Conservation (phyloP, 208 protist genomes). For the Novymonas esmeraldas region DNA sequence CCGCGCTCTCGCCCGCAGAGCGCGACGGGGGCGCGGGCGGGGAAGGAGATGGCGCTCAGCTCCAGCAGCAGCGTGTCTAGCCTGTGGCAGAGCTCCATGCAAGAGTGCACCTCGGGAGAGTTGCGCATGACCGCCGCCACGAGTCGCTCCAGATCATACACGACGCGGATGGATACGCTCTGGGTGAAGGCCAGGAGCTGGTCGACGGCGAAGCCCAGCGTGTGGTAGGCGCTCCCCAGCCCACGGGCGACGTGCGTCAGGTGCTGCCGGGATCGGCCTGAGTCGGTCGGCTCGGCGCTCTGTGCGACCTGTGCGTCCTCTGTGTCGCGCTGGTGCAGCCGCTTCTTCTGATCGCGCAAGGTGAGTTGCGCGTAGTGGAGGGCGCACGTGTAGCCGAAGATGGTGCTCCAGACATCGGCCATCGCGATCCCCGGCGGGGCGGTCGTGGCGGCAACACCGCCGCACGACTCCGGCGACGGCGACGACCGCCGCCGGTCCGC, state of each 20-base stretch:
- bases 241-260: constrained; percentile 43
- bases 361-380: constrained; percentile 75
- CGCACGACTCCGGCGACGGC: background rate
- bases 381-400: constrained; percentile 84
- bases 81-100: constrained; percentile 62
- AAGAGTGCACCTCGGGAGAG: constrained; percentile 34
- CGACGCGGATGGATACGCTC: constrained; percentile 41
- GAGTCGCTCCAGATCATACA: constrained; percentile 62
- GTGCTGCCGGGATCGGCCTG: constrained; percentile 13
- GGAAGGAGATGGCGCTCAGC: constrained; percentile 61
- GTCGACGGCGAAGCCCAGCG: constrained; percentile 79
- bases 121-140: constrained; percentile 13
- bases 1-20: constrained; percentile 25
- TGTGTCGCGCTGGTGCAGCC: constrained; percentile 54
- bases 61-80: constrained; percentile 68
- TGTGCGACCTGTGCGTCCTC: constrained; percentile 44
- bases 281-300: constrained; percentile 32
- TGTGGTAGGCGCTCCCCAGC: constrained; percentile 77
- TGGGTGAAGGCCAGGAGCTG: constrained; percentile 75
- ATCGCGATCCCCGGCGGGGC: constrained; percentile 11
- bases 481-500: background rate
- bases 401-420: constrained; percentile 75
- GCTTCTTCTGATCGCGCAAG: constrained; percentile 68
- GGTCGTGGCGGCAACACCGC: background rate
- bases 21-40: constrained; percentile 16